Base-by-base conservation (phyloP, 2,329 filamentous ascomycete genomes). In the Trichothecium roseum region DNA sequence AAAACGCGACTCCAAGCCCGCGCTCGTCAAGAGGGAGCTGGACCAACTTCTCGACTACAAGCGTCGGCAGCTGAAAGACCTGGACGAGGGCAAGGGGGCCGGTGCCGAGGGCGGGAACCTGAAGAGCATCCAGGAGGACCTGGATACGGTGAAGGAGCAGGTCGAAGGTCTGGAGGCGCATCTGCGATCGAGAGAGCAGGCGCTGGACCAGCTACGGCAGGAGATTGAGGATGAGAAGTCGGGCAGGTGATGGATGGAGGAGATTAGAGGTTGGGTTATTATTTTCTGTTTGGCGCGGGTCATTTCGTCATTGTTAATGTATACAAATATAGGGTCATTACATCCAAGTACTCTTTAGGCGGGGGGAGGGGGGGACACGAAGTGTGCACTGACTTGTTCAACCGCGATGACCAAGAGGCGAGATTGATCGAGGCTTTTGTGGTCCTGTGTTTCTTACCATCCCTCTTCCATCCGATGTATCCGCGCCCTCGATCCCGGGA, bases 41-140 rank as follows among this genome's bases (percentile, higher is more conserved):
- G 86, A 96, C 59, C 85, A 94, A 63, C 62, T 98, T 58, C 68
- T 98, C 30, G 91, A 98, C 53, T 96, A 94, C 59, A 98, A 98
- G 74, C 70, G 85, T 55, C 77, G 77, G 52, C 81, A 80, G 64
- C 66, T 89, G 55, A 69, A 76, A 46, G 87, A 83, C 34, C 52
- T 87, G 58, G 81, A 91, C 59, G 73, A 77, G 43, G 84, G 82
- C 20, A 80, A 71, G 62, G 76, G 66, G 35, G 78, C 78, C 51
- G 74, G 72, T 6, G 87, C 85, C 0, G 75, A 80, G 7, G 87
- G 85, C 0, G 75, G 80, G 42, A 74, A 73, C 41, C 56, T 96
- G 41, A 82, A 87, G 59, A 77, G 79, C 27, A 77, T 95, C 29
- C 67, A 75, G 39, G 88, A 94, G 27, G 91, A 98, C 60, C 73